Base-by-base conservation (phyloP, 2,329 filamentous ascomycete species). In the Chaetoscypha palmicola region DNA sequence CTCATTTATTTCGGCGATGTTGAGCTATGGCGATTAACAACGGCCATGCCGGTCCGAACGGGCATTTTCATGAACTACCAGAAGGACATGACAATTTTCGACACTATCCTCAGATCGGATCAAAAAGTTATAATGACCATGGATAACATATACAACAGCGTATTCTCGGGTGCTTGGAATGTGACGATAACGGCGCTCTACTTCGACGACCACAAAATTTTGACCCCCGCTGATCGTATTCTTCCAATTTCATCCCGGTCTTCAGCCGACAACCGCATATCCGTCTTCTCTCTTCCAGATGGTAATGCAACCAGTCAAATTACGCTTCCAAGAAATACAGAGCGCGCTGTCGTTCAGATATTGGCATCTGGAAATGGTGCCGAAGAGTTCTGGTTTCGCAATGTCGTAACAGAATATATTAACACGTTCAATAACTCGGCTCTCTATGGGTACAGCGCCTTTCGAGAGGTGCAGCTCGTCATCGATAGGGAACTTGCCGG, bases 341-440 rank as follows among this genome's bases (percentile, higher is more conserved):
- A 76, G 41, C 78, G 81, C 44, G 87, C 86, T 16, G 75, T 89
- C 7, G 77, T 91, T 43, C 79, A 83, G 1, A 72, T 92, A 14
- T 78, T 83, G 7, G 84, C 86, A 12, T 87, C 80, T 52, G 87
- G 85, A 1, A 87, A 92, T 61, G 73, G 73, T 0, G 66, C 71
- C 11, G 87, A 92, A 64, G 87, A 94, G 61, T 91, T 91, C 58
- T 94, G 87, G 86, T 92, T 83, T 79, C 76, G 73, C 46, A 91
- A 91, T 57, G 79, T 88, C 1, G 74, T 83, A 2, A 72, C 80
- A 31, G 76, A 74, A 9, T 74, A 81, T 50, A 68, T 69, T 3
- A 52, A 71, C 28, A 72, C 74, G 2, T 91, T 90, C 58, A 67
- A 72, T 4, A 62, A 64, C 7, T 71, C 69, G 1, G 71, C 73